A percentile compares a stretch with the other conserved stretches of the same genome.
These are phyloP conservation scores for Phytophthora macrochlamydospora DNA, from an alignment of 352 stramenopile genomes.

Conservation along the genomic window DNA sequence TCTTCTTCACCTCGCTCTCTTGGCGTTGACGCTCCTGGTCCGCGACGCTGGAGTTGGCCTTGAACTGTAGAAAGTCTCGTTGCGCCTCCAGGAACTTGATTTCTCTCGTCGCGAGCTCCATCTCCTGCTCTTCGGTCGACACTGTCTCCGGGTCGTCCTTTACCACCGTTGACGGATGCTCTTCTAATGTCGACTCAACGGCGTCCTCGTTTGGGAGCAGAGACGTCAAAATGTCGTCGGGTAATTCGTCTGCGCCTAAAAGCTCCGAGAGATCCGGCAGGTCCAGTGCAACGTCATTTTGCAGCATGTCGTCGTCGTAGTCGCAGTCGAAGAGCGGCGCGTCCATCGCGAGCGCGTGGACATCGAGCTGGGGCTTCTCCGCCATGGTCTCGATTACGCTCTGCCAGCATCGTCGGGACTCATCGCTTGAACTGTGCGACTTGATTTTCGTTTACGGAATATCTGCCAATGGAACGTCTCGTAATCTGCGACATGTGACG, in stretches of 20 bases:
- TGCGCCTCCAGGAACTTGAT: slow-evolving; percentile 64
- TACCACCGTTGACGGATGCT: background rate
- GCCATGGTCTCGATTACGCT: background rate
- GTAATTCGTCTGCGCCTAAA: slow-evolving; percentile 18
- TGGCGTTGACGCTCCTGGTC: background rate
- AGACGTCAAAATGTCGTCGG: slow-evolving; percentile 19
- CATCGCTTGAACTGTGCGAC: slow-evolving; percentile 5
- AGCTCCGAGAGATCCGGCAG: slow-evolving; percentile 33
- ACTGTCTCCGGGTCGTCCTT: background rate
- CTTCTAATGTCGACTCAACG: slow-evolving; percentile 1
- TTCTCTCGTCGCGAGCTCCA: slow-evolving; percentile 50
- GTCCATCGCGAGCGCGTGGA: slow-evolving; percentile 12
- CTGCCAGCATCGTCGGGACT: slow-evolving; percentile 6
- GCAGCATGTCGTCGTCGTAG: slow-evolving; percentile 1
- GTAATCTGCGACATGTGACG: too few relatives aligned
- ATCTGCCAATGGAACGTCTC: background rate
- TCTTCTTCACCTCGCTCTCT: background rate
- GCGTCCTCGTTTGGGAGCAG: slow-evolving; percentile 10
- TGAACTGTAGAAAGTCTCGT: slow-evolving; percentile 60
- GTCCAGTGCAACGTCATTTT: slow-evolving; percentile 11
- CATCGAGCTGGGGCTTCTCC: slow-evolving; percentile 1
- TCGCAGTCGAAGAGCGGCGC: slow-evolving; percentile 15
- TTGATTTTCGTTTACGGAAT: background rate
- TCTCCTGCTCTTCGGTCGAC: slow-evolving; percentile 18
- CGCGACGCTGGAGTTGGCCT: slow-evolving; percentile 23